Evolutionary conservation across 345 rosid species (phyloP).

Genomic region (Eucalyptus regnans): DNA sequence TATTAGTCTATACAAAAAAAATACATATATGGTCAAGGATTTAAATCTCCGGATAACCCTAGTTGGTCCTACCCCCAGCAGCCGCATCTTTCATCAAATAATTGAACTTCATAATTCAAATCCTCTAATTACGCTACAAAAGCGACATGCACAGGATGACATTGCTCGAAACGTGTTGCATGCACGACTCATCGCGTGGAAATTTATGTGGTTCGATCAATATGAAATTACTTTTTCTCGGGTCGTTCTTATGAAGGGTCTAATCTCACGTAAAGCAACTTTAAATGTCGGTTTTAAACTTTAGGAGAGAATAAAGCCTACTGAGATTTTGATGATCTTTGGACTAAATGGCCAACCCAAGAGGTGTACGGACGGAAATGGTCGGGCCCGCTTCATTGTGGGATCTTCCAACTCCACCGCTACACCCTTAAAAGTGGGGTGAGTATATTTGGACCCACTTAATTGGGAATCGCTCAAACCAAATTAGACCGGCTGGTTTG

Average conservation of each 20-base stretch:
- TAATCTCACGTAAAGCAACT: not conserved
- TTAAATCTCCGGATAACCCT: not conserved
- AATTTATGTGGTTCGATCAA: not conserved
- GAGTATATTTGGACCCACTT: too few relatives aligned
- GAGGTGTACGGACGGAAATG: not conserved
- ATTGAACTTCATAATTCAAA: not conserved
- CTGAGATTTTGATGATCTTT: not conserved
- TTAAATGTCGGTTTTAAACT: not conserved
- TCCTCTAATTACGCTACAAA: not conserved
- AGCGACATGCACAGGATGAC: rapidly evolving
- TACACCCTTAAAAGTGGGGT: not conserved
- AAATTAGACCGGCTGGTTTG: rapidly evolving
- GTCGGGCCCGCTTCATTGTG: not conserved
- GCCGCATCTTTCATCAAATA: not conserved
- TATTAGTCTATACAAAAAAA: not conserved
- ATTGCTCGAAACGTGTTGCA: not conserved
- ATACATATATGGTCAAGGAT: not conserved
- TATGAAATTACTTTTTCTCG: not conserved
- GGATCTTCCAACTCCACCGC: not conserved
- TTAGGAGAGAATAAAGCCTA: not conserved
- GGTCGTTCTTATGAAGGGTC: not conserved
- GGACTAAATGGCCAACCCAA: not conserved
- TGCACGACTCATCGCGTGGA: not conserved
- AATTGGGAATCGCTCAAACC: rapidly evolving
- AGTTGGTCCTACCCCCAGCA: not conserved